These are phyloP conservation scores for Metschnikowia gelsemii DNA, from an alignment of 805 yeast genomes.

Conservation along the genomic window DNA sequence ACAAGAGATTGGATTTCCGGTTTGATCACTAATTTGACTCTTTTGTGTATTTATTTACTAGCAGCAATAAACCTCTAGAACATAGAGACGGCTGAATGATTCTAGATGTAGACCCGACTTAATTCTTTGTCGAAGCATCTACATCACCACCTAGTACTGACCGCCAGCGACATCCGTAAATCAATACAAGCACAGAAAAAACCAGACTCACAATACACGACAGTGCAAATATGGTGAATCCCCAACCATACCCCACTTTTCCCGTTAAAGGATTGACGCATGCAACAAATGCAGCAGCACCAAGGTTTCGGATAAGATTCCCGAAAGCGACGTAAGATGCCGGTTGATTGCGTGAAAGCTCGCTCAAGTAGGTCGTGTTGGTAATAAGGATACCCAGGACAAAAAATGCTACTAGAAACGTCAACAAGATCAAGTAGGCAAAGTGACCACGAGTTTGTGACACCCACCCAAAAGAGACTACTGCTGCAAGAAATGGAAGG, in stretches of 20 bases:
- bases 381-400: constrained; percentile 56
- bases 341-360: constrained; percentile 48
- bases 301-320: constrained; percentile 50
- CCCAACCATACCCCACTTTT: constrained; percentile 36
- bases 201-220: constrained; percentile 12
- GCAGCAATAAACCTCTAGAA: too few species aligned
- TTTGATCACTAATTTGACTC: constrained; percentile 28
- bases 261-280: constrained; percentile 36
- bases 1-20: constrained; percentile 53
- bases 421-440: constrained; percentile 41
- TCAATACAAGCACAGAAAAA: constrained; percentile 12
- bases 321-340: constrained; percentile 56
- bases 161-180: constrained; percentile 13
- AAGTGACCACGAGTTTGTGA: constrained; percentile 39
- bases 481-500: constrained; percentile 41
- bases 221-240: constrained; percentile 11
- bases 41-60: neutral
- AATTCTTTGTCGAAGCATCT: neutral
- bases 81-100: neutral
- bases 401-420: constrained; percentile 51
- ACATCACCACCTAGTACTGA: constrained; percentile 1
- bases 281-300: constrained; percentile 54
- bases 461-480: constrained; percentile 55
- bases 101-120: neutral
- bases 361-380: constrained; percentile 54